Evolutionary conservation across 2,329 filamentous ascomycete species (phyloP), one percentile per base, ranked within the genome.

Genomic region (Rachicladosporium sp.): DNA sequence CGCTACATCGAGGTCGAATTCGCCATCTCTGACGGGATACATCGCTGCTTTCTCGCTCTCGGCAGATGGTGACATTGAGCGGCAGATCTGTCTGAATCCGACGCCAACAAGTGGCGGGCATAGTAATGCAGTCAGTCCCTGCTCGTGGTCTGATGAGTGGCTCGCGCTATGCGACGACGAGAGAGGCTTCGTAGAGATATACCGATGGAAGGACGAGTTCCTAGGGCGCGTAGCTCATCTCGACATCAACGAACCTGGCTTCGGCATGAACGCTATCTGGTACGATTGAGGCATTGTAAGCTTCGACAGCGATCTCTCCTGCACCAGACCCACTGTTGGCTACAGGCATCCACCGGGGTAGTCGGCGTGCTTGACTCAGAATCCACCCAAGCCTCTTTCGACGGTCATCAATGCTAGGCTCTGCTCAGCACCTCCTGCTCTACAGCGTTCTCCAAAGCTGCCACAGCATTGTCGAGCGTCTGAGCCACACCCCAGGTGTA

Each of bases 181-280:
- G 65, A 76, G 87, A 50, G 86, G 86, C 4, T 89, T 82, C 66
- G 64, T 93, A 12, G 86, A 93, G 66, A 83, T 93, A 41, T 93
- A 93, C 59, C 71, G 85, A 39, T 93, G 85, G 82, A 71, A 80
- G 48, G 80, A 87, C 43, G 85, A 91, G 68, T 84, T 80, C 50
- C 63, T 93, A 38, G 80, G 76, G 2, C 68, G 85, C 3, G 85
- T 93, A 6, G 85, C 85, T 10, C 71, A 82, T 46, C 68, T 83
- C 46, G 77, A 84, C 50, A 78, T 93, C 30, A 77, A 78, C 4
- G 86, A 93, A 65, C 83, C 82, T n/a, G 86, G 86, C 1, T 93
- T 93, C 58, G 85, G 85, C 2, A 93, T 93, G 86, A 93, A 93
- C 63, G 85, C 85, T n/a, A 87, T 93, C 46, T 93, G 86, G 86